Percentiles rank a stretch among this genome's conserved stretches.
Evolutionary conservation across 2,329 filamentous ascomycete genomes (phyloP).

Genomic region (Cytospora chrysosperma): DNA sequence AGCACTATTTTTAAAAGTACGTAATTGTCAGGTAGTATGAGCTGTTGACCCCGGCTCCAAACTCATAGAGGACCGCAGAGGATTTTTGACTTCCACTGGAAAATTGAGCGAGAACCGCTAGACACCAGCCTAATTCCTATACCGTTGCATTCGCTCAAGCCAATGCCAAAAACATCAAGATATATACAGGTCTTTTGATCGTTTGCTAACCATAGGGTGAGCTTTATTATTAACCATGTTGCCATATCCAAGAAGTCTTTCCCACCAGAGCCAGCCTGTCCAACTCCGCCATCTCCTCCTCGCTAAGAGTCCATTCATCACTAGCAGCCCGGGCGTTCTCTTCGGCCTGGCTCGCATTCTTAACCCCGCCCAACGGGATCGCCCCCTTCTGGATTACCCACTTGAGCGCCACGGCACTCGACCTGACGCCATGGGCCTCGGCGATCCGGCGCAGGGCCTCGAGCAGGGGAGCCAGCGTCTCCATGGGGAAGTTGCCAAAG

Average conservation of each 20-base stretch:
- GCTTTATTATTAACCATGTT: conserved; percentile 39
- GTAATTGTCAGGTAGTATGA: no score
- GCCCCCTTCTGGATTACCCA: conserved; percentile 45
- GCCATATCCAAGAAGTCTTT: conserved; percentile 39
- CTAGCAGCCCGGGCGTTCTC: conserved; percentile 36
- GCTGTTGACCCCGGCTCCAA: no score
- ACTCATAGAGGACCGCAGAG: no score
- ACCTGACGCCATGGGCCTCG: conserved; percentile 33
- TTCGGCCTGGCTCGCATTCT: conserved; percentile 41
- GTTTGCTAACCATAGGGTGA: no score
- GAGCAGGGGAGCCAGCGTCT: conserved; percentile 40
- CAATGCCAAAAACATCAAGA: not conserved
- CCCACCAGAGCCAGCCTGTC: conserved; percentile 42
- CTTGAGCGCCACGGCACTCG: conserved; percentile 43
- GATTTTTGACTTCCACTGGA: no score
- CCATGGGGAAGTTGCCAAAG: conserved; percentile 44
- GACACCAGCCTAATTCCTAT: no score
- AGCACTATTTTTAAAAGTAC: no score
- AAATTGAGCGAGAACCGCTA: no score
- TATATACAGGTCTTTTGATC: not conserved
- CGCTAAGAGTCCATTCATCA: conserved; percentile 40
- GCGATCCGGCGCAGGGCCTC: conserved; percentile 37
- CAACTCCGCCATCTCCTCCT: conserved; percentile 41
- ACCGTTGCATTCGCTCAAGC: not conserved
- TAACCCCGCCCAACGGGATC: conserved; percentile 41